Percentiles rank a stretch among this genome's conserved stretches.
Conservation (phyloP, 768 basidiomycete genomes). For the Cantharellus cinnabarinus region DNA sequence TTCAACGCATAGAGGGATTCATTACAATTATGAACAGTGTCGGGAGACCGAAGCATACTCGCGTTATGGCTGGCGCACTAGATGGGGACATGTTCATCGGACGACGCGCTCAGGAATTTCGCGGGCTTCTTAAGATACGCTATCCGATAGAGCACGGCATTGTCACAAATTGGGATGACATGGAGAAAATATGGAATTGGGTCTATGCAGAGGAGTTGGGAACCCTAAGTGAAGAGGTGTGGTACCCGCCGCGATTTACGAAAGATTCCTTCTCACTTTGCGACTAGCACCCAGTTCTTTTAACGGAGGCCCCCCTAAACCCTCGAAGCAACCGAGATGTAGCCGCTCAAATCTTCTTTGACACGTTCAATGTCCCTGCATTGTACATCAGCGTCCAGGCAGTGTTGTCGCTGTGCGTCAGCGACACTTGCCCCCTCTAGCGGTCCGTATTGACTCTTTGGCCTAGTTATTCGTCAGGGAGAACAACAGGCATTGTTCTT, state of each 20-base stretch:
- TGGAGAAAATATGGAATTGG: slow-evolving; percentile 99
- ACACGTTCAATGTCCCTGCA: slow-evolving; percentile 98
- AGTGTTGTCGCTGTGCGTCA: slow-evolving; percentile 73
- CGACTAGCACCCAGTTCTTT: slow-evolving; percentile 76
- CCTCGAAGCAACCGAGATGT: slow-evolving; percentile 90
- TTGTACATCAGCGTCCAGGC: slow-evolving; percentile 94
- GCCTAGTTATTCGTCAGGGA: slow-evolving; percentile 83
- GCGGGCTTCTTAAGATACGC: slow-evolving; percentile 91
- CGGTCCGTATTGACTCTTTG: neutral
- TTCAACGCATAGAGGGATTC: neutral
- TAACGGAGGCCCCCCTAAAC: slow-evolving; percentile 95
- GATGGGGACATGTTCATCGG: slow-evolving; percentile 97
- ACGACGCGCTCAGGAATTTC: slow-evolving; percentile 80
- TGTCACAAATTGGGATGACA: slow-evolving; percentile 99
- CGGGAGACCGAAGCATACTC: slow-evolving; percentile 90
- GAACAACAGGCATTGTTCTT: slow-evolving; percentile 96
- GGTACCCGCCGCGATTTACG: slow-evolving; percentile 10
- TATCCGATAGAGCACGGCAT: slow-evolving; percentile 99
- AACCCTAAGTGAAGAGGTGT: slow-evolving; percentile 89
- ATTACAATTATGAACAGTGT: slow-evolving; percentile 30
- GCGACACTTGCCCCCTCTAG: neutral
- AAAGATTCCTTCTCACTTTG: slow-evolving; percentile 1
- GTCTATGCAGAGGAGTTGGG: slow-evolving; percentile 91
- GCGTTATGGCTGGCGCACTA: slow-evolving; percentile 93
- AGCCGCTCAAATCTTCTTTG: slow-evolving; percentile 97